Evolutionary conservation across 2,329 filamentous ascomycete genomes (phyloP).

Genomic region (Fusarium decemcellulare): DNA sequence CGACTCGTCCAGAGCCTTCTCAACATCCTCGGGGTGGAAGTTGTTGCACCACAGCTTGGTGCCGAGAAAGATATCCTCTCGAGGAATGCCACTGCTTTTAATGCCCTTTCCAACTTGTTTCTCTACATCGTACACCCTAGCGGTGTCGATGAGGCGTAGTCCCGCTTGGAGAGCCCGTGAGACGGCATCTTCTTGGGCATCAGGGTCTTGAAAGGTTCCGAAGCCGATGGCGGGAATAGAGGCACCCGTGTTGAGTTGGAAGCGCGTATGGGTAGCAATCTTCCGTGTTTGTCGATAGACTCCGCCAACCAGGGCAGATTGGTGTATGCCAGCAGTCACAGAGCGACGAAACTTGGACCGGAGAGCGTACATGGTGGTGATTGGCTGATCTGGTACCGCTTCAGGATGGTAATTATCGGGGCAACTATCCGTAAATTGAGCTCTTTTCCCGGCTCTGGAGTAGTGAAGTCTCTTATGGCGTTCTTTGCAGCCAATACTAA

Average conservation of each 20-base stretch:
- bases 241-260: conserved; percentile 30
- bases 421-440: not conserved
- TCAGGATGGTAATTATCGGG: not conserved
- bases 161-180: conserved; percentile 47
- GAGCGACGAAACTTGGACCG: not conserved
- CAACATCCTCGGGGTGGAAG: not conserved
- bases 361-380: not conserved
- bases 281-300: not conserved
- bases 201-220: conserved; percentile 49
- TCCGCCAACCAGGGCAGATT: not conserved
- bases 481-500: not conserved
- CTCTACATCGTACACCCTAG: conserved; percentile 30
- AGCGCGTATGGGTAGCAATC: conserved; percentile 12
- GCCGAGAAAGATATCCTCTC: conserved; percentile 38
- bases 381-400: not conserved
- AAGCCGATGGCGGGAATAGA: conserved; percentile 48
- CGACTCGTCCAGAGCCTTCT: conserved; percentile 39
- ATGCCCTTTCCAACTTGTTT: conserved; percentile 43
- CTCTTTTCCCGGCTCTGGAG: not conserved
- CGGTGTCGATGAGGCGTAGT: conserved; percentile 54
- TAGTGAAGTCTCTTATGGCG: not conserved
- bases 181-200: conserved; percentile 47
- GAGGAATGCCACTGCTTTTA: conserved; percentile 57
- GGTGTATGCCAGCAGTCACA: not conserved
- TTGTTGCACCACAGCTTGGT: not conserved